A percentile compares a stretch with the other conserved stretches of the same genome.
These are phyloP conservation scores for Colletotrichum sp. DNA, from an alignment of 2,329 filamentous ascomycete species.

Conservation along the genomic window DNA sequence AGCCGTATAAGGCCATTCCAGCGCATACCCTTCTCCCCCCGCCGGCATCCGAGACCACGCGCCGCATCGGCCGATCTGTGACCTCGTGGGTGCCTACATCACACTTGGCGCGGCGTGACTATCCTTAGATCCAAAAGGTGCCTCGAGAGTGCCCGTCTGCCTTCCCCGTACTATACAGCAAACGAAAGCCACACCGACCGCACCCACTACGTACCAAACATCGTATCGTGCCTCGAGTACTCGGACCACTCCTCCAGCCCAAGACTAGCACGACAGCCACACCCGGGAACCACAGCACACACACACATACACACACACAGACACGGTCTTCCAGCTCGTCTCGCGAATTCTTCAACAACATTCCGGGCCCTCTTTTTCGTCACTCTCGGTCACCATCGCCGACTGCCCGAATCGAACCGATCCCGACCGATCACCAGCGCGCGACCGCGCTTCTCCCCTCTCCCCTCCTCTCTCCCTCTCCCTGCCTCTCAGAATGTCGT, in stretches of 20 bases:
- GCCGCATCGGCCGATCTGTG: constrained; percentile 13
- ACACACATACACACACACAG: not conserved
- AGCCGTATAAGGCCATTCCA: not conserved
- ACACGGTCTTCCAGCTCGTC: not conserved
- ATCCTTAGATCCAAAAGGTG: not conserved
- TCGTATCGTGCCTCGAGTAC: not conserved
- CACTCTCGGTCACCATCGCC: constrained; percentile 1
- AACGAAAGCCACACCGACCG: not conserved
- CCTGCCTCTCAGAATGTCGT: constrained; percentile 44
- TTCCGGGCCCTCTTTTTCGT: not conserved
- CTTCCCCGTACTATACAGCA: not conserved
- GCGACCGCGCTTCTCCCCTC: not conserved
- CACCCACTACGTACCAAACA: not conserved
- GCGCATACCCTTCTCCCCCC: not conserved
- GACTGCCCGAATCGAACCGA: not conserved
- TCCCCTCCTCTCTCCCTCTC: not conserved
- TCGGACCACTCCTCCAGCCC: constrained; percentile 5
- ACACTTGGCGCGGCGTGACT: constrained; percentile 13
- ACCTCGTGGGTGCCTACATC: constrained; percentile 16
- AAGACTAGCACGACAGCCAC: constrained; percentile 16
- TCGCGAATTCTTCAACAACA: not conserved
- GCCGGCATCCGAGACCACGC: not conserved
- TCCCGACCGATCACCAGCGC: not conserved
- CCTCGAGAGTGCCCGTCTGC: not conserved
- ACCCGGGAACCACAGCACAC: not conserved